These are phyloP conservation scores for Pisolithus microcarpus DNA, from an alignment of 768 basidiomycete species.

Conservation along the genomic window DNA sequence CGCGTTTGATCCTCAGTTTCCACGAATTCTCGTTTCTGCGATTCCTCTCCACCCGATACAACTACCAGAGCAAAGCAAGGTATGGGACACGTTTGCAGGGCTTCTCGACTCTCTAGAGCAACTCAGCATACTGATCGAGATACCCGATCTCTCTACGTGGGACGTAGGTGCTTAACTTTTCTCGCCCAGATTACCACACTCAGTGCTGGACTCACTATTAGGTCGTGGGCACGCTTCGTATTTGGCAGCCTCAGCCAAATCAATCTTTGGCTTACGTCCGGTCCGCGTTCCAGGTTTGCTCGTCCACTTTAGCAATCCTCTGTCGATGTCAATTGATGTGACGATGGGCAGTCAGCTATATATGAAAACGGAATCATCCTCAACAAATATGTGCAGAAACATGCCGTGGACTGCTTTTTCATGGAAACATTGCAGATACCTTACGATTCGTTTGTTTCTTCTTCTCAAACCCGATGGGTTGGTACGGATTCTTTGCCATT, in stretches of 20 bases:
- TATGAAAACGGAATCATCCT: conserved; percentile 51
- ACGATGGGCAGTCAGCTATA: conserved; percentile 42
- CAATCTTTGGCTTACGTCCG: conserved; percentile 51
- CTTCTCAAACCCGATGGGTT: conserved; percentile 33
- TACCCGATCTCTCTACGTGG: conserved; percentile 49
- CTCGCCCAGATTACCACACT: neutral
- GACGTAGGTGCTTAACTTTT: conserved; percentile 36
- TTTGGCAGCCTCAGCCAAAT: conserved; percentile 38
- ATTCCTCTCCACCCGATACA: conserved; percentile 61
- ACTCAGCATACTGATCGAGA: conserved; percentile 37
- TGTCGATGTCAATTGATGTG: conserved; percentile 1
- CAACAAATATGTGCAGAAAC: conserved; percentile 40
- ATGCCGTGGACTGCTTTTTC: conserved; percentile 61
- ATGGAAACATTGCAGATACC: conserved; percentile 52
- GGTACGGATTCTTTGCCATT: conserved; percentile 33
- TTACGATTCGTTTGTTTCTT: conserved; percentile 40
- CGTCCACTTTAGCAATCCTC: neutral
- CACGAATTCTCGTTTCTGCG: conserved; percentile 58
- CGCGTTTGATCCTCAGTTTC: conserved; percentile 62
- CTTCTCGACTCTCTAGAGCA: conserved; percentile 55
- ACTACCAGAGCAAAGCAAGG: conserved; percentile 40
- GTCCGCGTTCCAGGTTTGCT: conserved; percentile 50
- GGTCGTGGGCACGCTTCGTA: conserved; percentile 46
- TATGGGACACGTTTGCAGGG: conserved; percentile 44
- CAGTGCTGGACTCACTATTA: conserved; percentile 6